A percentile compares a stretch with the other conserved stretches of the same genome.
These are phyloP conservation scores for Raffaelea deltoideospora DNA, from an alignment of 2,329 filamentous ascomycete species.

Conservation along the genomic window DNA sequence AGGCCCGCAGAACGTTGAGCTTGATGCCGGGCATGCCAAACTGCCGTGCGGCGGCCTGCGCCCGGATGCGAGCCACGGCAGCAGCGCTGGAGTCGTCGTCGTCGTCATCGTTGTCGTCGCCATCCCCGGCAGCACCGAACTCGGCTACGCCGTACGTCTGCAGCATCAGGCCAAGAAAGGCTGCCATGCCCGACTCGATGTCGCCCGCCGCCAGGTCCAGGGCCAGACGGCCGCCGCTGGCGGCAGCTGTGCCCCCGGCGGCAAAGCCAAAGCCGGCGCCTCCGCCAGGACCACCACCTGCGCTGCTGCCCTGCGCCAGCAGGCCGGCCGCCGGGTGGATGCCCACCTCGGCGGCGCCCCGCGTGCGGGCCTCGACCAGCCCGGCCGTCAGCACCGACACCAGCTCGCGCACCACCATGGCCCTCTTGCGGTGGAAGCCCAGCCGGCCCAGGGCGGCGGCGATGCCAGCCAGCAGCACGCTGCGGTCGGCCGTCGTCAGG, in stretches of 20 bases:
- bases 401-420: slow-evolving; percentile 74
- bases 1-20: slow-evolving; percentile 73
- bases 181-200: slow-evolving; percentile 50
- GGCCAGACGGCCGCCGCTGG: slow-evolving; percentile 34
- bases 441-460: slow-evolving; percentile 70
- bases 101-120: slow-evolving; percentile 8
- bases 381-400: slow-evolving; percentile 70
- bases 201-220: slow-evolving; percentile 50
- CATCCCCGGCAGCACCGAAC: slow-evolving; percentile 20
- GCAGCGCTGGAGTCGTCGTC: slow-evolving; percentile 33
- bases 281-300: slow-evolving; percentile 6
- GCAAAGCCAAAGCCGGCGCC: neutral
- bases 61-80: slow-evolving; percentile 41
- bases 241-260: slow-evolving; percentile 3
- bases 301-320: slow-evolving; percentile 44
- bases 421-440: slow-evolving; percentile 76
- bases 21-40: slow-evolving; percentile 75
- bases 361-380: slow-evolving; percentile 77
- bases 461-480: slow-evolving; percentile 71
- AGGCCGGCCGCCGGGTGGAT: slow-evolving; percentile 87
- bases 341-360: slow-evolving; percentile 88
- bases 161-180: slow-evolving; percentile 45
- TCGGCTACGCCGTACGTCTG: slow-evolving; percentile 49
- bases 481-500: slow-evolving; percentile 59
- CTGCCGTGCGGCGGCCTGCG: slow-evolving; percentile 39